Percentiles rank a stretch among this genome's conserved stretches.
These are phyloP conservation scores for Trametes pubescens DNA, from an alignment of 1,284 basidiomycete species.

Conservation along the genomic window DNA sequence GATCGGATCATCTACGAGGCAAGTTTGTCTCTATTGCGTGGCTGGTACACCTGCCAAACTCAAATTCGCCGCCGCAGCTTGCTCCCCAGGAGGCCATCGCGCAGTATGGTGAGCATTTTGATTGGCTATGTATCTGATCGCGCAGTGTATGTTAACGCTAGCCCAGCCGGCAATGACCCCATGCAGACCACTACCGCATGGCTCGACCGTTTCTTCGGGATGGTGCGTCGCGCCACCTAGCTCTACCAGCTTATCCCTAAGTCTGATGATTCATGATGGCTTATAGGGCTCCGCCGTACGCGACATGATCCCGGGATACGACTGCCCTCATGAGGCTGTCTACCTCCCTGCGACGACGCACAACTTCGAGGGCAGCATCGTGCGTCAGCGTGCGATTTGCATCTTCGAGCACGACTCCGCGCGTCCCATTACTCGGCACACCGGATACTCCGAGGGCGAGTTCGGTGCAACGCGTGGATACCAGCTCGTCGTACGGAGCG, in stretches of 20 bases:
- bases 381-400: slow-evolving; percentile 63
- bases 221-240: slow-evolving; percentile 43
- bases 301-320: slow-evolving; percentile 68
- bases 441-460: slow-evolving; percentile 57
- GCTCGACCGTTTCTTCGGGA: slow-evolving; percentile 73
- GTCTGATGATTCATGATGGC: neutral
- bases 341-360: slow-evolving; percentile 66
- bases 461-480: slow-evolving; percentile 69
- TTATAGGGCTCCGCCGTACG: slow-evolving; percentile 53
- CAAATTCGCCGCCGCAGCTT: slow-evolving; percentile 46
- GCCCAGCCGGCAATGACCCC: slow-evolving; percentile 67
- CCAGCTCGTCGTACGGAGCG: slow-evolving; percentile 61
- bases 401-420: slow-evolving; percentile 69
- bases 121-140: neutral
- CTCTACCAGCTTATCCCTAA: neutral
- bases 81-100: slow-evolving; percentile 68
- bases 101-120: slow-evolving; percentile 58
- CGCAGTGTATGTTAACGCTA: neutral
- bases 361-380: slow-evolving; percentile 51
- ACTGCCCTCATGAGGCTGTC: slow-evolving; percentile 69
- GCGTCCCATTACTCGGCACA: slow-evolving; percentile 66
- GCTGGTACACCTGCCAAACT: neutral
- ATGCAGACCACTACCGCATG: slow-evolving; percentile 69
- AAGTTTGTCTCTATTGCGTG: neutral
- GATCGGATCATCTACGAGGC: slow-evolving; percentile 74